Conservation (phyloP, 2,329 filamentous ascomycete genomes). For the Lachnum nothofagi region DNA sequence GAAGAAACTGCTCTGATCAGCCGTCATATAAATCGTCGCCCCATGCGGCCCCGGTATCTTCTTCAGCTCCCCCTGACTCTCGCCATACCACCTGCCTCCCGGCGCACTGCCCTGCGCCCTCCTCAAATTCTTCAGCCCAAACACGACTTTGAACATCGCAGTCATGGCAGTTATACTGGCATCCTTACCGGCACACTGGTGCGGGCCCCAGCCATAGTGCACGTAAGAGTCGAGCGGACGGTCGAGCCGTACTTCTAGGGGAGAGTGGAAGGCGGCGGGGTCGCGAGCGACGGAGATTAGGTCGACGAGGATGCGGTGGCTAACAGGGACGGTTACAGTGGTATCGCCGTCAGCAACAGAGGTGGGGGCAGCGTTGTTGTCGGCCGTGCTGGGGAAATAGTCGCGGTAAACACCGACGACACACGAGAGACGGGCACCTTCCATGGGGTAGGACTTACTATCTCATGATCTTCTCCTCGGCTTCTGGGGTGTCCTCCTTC, state of each 20-base stretch:
- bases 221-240: slow-evolving; percentile 62
- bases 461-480: slow-evolving; percentile 59
- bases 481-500: slow-evolving; percentile 47
- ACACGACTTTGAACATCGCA: slow-evolving; percentile 32
- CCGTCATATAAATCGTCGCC: slow-evolving; percentile 53
- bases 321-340: slow-evolving; percentile 45
- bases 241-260: slow-evolving; percentile 55
- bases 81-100: slow-evolving; percentile 10
- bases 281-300: slow-evolving; percentile 55
- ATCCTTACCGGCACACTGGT: slow-evolving; percentile 57
- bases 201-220: slow-evolving; percentile 57
- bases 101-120: slow-evolving; percentile 18
- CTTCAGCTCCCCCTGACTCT: slow-evolving; percentile 34
- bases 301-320: slow-evolving; percentile 59
- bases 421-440: slow-evolving; percentile 63
- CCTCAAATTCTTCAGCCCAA: slow-evolving; percentile 23
- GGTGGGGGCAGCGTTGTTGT: too few species aligned
- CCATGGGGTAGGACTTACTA: slow-evolving; percentile 54
- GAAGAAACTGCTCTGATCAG: slow-evolving; percentile 57
- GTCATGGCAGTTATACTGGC: slow-evolving; percentile 58
- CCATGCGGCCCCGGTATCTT: slow-evolving; percentile 16
- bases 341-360: too few species aligned
- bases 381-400: too few species aligned
- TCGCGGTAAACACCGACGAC: slow-evolving; percentile 55
- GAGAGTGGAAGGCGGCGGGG: slow-evolving; percentile 54